These are phyloP conservation scores for Oryza longistaminata DNA, from an alignment of 176 grass and related monocot species.

Conservation along the genomic window DNA sequence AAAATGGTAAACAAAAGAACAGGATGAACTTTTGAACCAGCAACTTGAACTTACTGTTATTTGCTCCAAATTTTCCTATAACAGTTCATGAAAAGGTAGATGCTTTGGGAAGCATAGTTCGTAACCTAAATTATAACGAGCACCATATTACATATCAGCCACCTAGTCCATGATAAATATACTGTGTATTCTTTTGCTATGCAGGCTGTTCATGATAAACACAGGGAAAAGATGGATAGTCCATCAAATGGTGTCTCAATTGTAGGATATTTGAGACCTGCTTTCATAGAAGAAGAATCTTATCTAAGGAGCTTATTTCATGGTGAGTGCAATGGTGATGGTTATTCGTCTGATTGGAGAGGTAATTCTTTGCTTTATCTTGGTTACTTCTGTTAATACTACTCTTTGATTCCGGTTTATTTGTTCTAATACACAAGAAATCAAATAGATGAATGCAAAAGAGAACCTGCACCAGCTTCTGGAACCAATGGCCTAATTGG, in stretches of 20 bases:
- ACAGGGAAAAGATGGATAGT: slow-evolving; percentile 52
- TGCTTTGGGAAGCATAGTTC: slow-evolving; percentile 1
- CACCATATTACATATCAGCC: neutral
- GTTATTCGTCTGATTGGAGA: slow-evolving; percentile 64
- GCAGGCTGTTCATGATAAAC: slow-evolving; percentile 64
- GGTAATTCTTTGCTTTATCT: slow-evolving; percentile 41
- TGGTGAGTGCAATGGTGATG: slow-evolving; percentile 42
- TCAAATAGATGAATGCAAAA: slow-evolving; percentile 54
- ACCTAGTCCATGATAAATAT: neutral
- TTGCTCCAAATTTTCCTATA: slow-evolving; percentile 1
- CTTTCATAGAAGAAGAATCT: slow-evolving; percentile 86
- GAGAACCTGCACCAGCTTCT: slow-evolving; percentile 44
- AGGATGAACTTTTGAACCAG: neutral
- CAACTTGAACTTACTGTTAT: neutral
- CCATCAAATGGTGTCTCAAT: slow-evolving; percentile 90
- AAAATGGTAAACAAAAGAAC: slow-evolving; percentile 18
- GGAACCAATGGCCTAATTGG: slow-evolving; percentile 52
- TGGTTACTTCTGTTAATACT: slow-evolving; percentile 17
- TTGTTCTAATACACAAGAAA: slow-evolving; percentile 34
- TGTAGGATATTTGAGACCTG: slow-evolving; percentile 83
- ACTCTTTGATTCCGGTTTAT: neutral
- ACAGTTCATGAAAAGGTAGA: slow-evolving; percentile 6
- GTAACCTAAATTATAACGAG: slow-evolving; percentile 16
- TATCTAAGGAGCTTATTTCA: slow-evolving; percentile 72
- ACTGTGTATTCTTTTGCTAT: slow-evolving; percentile 24